Percentiles rank a stretch among this genome's conserved stretches.
Conservation (phyloP, 2,329 filamentous ascomycete species). For the Sporothrix dimorphospora region DNA sequence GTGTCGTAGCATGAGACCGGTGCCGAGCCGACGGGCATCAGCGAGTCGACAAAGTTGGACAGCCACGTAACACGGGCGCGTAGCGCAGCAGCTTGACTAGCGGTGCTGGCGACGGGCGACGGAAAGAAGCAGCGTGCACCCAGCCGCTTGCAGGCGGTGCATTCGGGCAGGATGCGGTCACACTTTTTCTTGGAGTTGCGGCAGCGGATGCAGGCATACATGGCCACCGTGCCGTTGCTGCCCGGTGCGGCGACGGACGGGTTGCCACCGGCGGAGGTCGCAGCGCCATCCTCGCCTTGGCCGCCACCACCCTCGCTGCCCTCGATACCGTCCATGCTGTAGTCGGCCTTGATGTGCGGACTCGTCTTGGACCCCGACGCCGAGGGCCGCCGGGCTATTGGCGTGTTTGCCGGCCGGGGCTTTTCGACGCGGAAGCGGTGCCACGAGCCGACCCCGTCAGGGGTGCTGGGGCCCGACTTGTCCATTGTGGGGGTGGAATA, state of each 20-base stretch:
- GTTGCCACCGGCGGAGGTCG: not conserved
- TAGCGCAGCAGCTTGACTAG: slow-evolving; percentile 44
- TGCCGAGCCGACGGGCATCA: slow-evolving; percentile 36
- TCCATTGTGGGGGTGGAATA: slow-evolving; percentile 6
- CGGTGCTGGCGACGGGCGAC: slow-evolving; percentile 38
- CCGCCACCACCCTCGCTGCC: not conserved
- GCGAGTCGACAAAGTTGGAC: slow-evolving; percentile 43
- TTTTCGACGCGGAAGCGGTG: slow-evolving; percentile 37
- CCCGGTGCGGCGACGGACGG: slow-evolving; percentile 8
- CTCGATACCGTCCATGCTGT: not conserved
- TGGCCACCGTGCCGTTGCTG: slow-evolving; percentile 34
- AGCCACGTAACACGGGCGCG: slow-evolving; percentile 48
- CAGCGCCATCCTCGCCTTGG: not conserved
- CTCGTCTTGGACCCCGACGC: slow-evolving; percentile 27
- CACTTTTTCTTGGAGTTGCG: slow-evolving; percentile 53
- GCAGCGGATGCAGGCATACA: slow-evolving; percentile 46
- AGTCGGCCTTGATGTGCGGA: not conserved
- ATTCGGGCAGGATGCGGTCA: slow-evolving; percentile 47
- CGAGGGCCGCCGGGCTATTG: not conserved
- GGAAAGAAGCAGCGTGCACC: slow-evolving; percentile 46
- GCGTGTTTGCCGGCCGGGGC: slow-evolving; percentile 31
- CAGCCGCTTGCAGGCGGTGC: slow-evolving; percentile 46
- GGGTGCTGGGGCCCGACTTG: slow-evolving; percentile 27
- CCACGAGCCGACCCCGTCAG: slow-evolving; percentile 34
- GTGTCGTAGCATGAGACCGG: slow-evolving; percentile 45